Base-by-base conservation (phyloP, 1,284 basidiomycete genomes). In the Gymnopus androsaceus region DNA sequence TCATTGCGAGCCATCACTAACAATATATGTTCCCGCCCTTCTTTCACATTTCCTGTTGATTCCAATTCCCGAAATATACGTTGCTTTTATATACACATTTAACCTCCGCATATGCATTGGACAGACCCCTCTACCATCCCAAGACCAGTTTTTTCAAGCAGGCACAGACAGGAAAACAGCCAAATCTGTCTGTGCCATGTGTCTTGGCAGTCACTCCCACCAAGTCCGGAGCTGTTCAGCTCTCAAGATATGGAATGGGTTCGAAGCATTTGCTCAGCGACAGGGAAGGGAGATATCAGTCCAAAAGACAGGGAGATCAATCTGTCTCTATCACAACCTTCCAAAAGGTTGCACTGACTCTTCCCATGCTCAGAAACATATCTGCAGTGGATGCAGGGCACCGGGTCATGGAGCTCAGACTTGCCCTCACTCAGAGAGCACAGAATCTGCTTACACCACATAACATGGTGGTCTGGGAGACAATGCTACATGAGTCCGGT, bases 391-490 rank as follows among this genome's bases (percentile, higher is more conserved):
- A n/a, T n/a, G n/a, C n/a, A n/a, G n/a, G n/a, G n/a, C n/a, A n/a
- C n/a, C 25, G 7, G 15, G 31, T 48, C 67, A 69, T 48, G 64
- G 68, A n/a, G 66, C 68, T 60, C 60, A 64, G 37, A 34, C 11
- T 5, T 69, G 66, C 41, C 58, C 63, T 68, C 55, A 56, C 46
- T 51, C 59, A 2, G 49, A 68, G 64, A 59, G 44, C 19, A 27
- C 15, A 1, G 57, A 48, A 58, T 1, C 33, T 51, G 3, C 49
- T 49, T 51, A 51, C 50, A 23, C 61, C 42, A 14, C 66, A 66
- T 49, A 19, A 54, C 1, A 28, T 58, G 1, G 61, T 66, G 1
- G 60, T 37, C 1, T 74, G 72, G 72, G 40, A 60, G 8, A 2
- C 6, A 1, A 36, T 50, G 1, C 64, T 72, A 3, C 5, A 15